Base-by-base conservation (phyloP, 352 stramenopile genomes). In the Pythium insidiosum region DNA sequence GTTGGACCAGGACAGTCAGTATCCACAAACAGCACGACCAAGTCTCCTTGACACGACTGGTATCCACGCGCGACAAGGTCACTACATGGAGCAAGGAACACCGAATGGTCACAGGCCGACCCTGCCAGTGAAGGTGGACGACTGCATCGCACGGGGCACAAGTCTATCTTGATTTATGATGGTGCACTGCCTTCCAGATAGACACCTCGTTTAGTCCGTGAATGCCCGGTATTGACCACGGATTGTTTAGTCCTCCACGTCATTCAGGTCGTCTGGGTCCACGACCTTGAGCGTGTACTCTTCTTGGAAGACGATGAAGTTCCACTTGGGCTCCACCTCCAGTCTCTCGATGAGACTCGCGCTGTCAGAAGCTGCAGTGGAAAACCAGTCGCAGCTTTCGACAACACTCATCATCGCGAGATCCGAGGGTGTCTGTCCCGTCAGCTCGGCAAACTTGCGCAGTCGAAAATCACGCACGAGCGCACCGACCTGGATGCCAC, bases 181-280 rank as follows among this genome's bases (percentile, higher is more conserved):
- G n/a, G 35, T 40, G n/a, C 20, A 24, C 35, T 23, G 4, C 15
- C 10, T 5, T 15, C 9, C 33, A 19, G 16, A 38, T 18, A 19
- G 19, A 40, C 6, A 13, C 11, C 21, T n/a, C n/a, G n/a, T n/a
- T n/a, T n/a, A 42, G 23, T 9, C 21, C 21, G 36, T 24, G 36
- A 19, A 22, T 39, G 15, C 18, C 15, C n/a, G n/a, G n/a, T n/a
- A n/a, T n/a, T n/a, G 34, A 11, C 44, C 13, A 39, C 44, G 25
- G 28, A 24, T 21, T 35, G 9, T 5, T 22, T 44, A 12, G 13
- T 18, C 1, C 26, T 43, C 23, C 11, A 18, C 5, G 25, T 56
- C 23, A 20, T 49, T 49, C 10, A 56, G 21, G 22, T 49, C 48
- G 31, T 56, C 48, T 10, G 48, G 48, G 19, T 56, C 48, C 13